Evolutionary conservation across 805 yeast species (phyloP).

Genomic region (Metahyphopichia silvanorum): DNA sequence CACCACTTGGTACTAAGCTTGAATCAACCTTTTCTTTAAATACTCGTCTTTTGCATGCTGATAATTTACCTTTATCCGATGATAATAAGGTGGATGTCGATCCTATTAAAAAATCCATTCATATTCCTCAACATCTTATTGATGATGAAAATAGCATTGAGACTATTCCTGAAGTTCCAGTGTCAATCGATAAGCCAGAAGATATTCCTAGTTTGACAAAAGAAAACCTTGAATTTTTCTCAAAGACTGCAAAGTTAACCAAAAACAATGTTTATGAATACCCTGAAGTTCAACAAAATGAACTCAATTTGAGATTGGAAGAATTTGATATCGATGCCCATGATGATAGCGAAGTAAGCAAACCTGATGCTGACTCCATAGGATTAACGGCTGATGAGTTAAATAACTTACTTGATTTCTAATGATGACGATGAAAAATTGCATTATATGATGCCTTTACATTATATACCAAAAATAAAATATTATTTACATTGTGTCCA

Average conservation of each 20-base stretch:
- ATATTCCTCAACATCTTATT: constrained; percentile 14
- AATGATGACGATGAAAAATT: too few relatives aligned
- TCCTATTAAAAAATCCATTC: constrained; percentile 21
- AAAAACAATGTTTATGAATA: constrained; percentile 11
- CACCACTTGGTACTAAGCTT: constrained; percentile 5
- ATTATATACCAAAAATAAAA: too few relatives aligned
- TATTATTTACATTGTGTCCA: too few relatives aligned
- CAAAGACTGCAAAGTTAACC: constrained; percentile 16
- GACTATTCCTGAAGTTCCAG: constrained; percentile 38
- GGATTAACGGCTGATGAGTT: constrained; percentile 35
- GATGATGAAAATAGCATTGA: constrained; percentile 47
- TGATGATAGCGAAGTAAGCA: constrained; percentile 6
- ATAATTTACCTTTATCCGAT: constrained; percentile 10
- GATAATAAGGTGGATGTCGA: constrained; percentile 17
- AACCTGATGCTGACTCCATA: constrained; percentile 10
- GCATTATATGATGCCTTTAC: too few relatives aligned
- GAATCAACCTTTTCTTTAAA: constrained; percentile 11
- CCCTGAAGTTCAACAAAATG: constrained; percentile 9
- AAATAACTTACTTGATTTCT: constrained; percentile 32
- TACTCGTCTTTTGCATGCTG: constrained; percentile 18
- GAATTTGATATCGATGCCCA: constrained; percentile 8
- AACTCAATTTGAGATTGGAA: constrained; percentile 9
- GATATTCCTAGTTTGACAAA: constrained; percentile 39
- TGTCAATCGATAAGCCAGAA: constrained; percentile 42
- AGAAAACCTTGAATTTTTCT: constrained; percentile 19